These are phyloP conservation scores for Cutaneotrichosporon cutaneum DNA, from an alignment of 1,284 basidiomycete species.

Conservation along the genomic window DNA sequence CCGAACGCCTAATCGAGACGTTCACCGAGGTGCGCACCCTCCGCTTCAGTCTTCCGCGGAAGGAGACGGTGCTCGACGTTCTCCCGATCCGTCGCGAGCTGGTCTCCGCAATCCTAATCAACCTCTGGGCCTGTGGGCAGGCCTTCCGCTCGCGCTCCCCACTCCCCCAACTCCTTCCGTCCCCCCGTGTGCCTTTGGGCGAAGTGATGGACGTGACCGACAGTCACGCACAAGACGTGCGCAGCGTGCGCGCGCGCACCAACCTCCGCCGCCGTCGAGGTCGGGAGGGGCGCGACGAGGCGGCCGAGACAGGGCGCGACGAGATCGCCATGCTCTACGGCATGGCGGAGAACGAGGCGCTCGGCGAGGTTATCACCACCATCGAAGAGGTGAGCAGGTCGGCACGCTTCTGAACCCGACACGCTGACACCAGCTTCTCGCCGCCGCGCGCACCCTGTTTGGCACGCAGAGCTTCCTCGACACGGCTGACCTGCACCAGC, in stretches of 20 bases:
- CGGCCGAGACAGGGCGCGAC: constrained; percentile 18
- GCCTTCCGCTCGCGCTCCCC: constrained; percentile 53
- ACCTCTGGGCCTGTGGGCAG: constrained; percentile 54
- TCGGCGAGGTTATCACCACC: constrained; percentile 46
- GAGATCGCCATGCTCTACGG: constrained; percentile 50
- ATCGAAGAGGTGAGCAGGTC: constrained; percentile 52
- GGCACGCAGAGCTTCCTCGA: constrained; percentile 45
- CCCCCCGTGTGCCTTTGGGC: constrained; percentile 49
- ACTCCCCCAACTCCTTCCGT: constrained; percentile 56
- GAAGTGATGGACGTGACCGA: constrained; percentile 48
- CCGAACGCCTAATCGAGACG: constrained; percentile 50
- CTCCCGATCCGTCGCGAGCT: constrained; percentile 55
- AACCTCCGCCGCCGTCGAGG: constrained; percentile 13
- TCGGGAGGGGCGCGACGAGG: neutral
- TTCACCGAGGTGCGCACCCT: constrained; percentile 51
- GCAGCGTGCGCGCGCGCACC: constrained; percentile 16
- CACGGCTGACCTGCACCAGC: constrained; percentile 9
- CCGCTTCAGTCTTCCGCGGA: constrained; percentile 49
- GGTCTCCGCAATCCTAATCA: constrained; percentile 54
- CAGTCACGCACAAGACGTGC: constrained; percentile 36
- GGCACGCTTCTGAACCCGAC: neutral
- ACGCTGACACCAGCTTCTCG: constrained; percentile 35
- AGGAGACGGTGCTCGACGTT: constrained; percentile 55
- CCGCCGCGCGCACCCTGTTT: constrained; percentile 47
- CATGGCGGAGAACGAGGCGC: constrained; percentile 52